Conservation (phyloP, 2,329 filamentous ascomycete species). For the Aureobasidium namibiae region DNA sequence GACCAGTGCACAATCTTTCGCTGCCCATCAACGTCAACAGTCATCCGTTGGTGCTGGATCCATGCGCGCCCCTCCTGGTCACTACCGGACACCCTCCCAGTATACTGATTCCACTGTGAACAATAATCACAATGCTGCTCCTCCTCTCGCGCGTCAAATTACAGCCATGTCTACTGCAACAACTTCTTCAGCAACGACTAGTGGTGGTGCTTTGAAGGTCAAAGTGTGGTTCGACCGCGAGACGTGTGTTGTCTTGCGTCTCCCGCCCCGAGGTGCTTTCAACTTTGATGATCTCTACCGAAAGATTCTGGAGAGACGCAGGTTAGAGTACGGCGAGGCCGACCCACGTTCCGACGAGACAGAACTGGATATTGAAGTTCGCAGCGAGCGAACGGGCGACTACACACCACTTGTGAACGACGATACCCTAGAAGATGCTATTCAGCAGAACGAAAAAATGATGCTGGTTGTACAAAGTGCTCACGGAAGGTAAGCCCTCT, state of each 20-base stretch:
- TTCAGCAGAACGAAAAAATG: constrained; percentile 9
- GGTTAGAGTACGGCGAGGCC: constrained; percentile 44
- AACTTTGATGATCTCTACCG: constrained; percentile 69
- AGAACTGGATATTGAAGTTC: constrained; percentile 3
- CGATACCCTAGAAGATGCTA: constrained; percentile 1
- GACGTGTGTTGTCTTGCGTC: constrained; percentile 84
- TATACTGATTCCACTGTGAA: constrained; percentile 16
- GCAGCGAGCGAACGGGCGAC: constrained; percentile 4
- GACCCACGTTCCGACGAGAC: constrained; percentile 2
- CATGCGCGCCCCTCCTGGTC: constrained; percentile 16
- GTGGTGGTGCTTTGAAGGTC: constrained; percentile 59
- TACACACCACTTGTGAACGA: background rate
- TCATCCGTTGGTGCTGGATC: constrained; percentile 14
- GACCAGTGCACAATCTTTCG: constrained; percentile 17
- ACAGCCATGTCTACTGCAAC: constrained; percentile 16
- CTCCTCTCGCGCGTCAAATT: constrained; percentile 13
- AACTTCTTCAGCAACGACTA: constrained; percentile 25
- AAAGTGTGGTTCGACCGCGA: constrained; percentile 84
- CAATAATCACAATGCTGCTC: constrained; percentile 13
- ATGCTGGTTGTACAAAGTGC: constrained; percentile 6
- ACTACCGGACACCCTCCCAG: constrained; percentile 22
- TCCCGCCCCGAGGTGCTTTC: constrained; percentile 62
- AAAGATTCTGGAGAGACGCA: constrained; percentile 77
- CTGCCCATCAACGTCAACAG: constrained; percentile 17
- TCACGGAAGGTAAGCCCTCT: background rate